Conservation (phyloP, 1,139 yeast species). For the Kodamaea suecica region DNA sequence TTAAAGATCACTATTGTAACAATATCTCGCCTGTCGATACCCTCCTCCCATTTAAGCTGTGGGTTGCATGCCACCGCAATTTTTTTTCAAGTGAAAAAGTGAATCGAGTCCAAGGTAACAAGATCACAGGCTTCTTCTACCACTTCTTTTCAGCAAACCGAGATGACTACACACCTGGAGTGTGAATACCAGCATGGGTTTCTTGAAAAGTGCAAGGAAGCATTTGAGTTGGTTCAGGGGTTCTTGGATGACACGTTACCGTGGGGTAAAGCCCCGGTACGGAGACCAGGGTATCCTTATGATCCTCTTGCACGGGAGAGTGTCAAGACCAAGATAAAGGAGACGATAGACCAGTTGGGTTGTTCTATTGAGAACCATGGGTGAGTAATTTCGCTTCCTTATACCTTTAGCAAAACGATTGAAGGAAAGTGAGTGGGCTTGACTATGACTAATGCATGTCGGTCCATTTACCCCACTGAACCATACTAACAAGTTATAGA, state of each 20-base stretch:
- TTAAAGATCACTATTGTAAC: no score
- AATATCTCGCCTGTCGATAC: no score
- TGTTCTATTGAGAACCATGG: conserved; percentile 32
- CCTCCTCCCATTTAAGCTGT: no score
- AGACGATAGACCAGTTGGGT: conserved; percentile 31
- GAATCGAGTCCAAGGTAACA: no score
- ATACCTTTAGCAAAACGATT: no score
- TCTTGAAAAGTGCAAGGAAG: conserved; percentile 30
- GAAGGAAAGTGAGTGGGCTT: no score
- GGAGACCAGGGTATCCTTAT: conserved; percentile 20
- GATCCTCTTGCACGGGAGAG: conserved; percentile 21
- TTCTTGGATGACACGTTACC: conserved; percentile 32
- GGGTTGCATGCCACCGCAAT: no score
- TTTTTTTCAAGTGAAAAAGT: no score
- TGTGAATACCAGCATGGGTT: conserved; percentile 13
- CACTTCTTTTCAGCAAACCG: neutral
- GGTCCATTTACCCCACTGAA: no score
- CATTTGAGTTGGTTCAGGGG: conserved; percentile 31
- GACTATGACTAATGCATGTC: no score
- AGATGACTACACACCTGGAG: conserved; percentile 6
- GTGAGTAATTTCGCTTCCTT: conserved; percentile 20
- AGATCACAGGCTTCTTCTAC: neutral
- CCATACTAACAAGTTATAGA: conserved; percentile 17
- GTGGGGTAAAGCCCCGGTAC: conserved; percentile 24
- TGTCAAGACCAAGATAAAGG: conserved; percentile 31